Percentiles rank a stretch among this genome's conserved stretches.
Evolutionary conservation across 805 yeast species (phyloP).

Genomic region (Saccharomyces eubayanus): DNA sequence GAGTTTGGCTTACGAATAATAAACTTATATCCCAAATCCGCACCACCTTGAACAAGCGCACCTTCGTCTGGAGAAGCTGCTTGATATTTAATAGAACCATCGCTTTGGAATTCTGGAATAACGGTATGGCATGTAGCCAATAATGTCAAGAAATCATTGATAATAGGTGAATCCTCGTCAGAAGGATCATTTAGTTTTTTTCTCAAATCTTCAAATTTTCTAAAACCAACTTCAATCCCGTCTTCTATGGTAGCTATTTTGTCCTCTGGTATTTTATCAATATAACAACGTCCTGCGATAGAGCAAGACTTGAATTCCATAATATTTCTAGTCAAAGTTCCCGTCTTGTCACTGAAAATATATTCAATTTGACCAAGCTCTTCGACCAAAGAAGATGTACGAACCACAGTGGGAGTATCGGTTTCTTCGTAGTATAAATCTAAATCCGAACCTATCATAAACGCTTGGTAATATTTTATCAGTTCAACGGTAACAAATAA

Average conservation of each 20-base stretch:
- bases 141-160: slow-evolving; percentile 73
- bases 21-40: slow-evolving; percentile 77
- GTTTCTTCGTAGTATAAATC: slow-evolving; percentile 83
- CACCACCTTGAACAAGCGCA: slow-evolving; percentile 95
- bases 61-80: slow-evolving; percentile 99
- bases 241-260: slow-evolving; percentile 61
- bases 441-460: slow-evolving; percentile 84
- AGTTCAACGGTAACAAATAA: slow-evolving; percentile 93
- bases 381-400: slow-evolving; percentile 93
- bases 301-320: slow-evolving; percentile 95
- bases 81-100: slow-evolving; percentile 75
- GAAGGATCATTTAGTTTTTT: slow-evolving; percentile 38
- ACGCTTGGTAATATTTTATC: slow-evolving; percentile 92
- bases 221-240: slow-evolving; percentile 74
- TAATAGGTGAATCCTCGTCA: slow-evolving; percentile 38
- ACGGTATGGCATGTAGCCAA: slow-evolving; percentile 95
- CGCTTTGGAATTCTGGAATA: slow-evolving; percentile 72
- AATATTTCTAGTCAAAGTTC: slow-evolving; percentile 88
- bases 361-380: slow-evolving; percentile 96
- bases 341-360: slow-evolving; percentile 94
- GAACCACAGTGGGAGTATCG: slow-evolving; percentile 90
- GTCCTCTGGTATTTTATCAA: slow-evolving; percentile 87
- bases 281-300: slow-evolving; percentile 86
- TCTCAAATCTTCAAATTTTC: slow-evolving; percentile 57
- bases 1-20: slow-evolving; percentile 77